Base-by-base conservation (phyloP, 345 rosid species). In the Acer saccharum region DNA sequence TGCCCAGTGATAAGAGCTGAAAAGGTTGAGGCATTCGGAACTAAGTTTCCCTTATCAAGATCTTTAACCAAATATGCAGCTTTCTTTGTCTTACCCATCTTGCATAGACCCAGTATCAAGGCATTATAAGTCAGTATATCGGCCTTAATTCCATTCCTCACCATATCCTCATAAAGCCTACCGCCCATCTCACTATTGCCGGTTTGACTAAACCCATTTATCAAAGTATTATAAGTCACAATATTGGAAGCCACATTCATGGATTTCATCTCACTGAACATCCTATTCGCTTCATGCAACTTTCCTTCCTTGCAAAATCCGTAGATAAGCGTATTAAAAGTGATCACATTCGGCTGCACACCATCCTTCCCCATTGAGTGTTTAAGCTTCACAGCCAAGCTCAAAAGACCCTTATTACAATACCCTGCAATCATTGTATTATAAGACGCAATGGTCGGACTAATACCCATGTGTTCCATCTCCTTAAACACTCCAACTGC, bases 31-130 rank as follows among this genome's bases (percentile, higher is more conserved):
- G 91, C 85, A 80, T 95, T 93, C 27, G 93, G 97, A 48, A 82
- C 89, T 78, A 95, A 84, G 57, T 84, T 80, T 87, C 86, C 82
- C 77, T 88, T 92, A 72, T 89, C 94, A 27, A 95, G 92, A 74
- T 89, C 91, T 83, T 88, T 89, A 68, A 93, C 90, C 77, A 93
- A 78, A 78, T 80, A 85, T 13, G 98, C 98, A 76, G 98, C 95
- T 78, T 89, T 93, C 91, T 89, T 95, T 20, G 98, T 93, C 95
- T 92, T 93, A 1, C 95, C 98, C 73, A 86, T 93, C 71, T 86
- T 91, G 87, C 98, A 93, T 4, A 91, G 80, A 52, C 98, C 98
- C 74, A 87, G 80, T 63, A 95, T 90, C 88, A 93, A 84, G 0
- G 94, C 97, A 41, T 93, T 95, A 66, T 92, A 93, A 0, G 97